phyloP scores from a whole-genome alignment of 352 stramenopile species.

The Phytophthora tentaculata region DNA sequence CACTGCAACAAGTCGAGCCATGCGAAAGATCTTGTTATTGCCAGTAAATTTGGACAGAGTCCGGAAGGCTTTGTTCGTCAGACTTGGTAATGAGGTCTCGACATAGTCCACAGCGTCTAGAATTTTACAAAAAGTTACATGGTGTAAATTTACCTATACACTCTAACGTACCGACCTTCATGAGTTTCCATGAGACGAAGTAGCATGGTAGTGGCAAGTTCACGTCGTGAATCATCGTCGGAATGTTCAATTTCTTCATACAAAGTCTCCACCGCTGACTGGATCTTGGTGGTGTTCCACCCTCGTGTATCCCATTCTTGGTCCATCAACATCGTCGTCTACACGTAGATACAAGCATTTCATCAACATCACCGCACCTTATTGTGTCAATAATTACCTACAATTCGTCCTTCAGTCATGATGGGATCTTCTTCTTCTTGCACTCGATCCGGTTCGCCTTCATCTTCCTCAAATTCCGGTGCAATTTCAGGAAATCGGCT shows the following conservation, averaged over 20 bases:
- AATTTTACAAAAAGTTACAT: neutral
- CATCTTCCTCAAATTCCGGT: constrained; percentile 33
- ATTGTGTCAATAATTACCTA: constrained; percentile 40
- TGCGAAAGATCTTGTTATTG: constrained; percentile 60
- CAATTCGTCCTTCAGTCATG: constrained; percentile 56
- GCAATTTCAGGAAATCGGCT: constrained; percentile 55
- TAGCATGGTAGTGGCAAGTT: constrained; percentile 76
- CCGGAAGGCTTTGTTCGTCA: constrained; percentile 80
- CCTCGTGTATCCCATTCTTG: constrained; percentile 81
- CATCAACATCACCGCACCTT: constrained; percentile 4
- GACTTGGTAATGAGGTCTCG: constrained; percentile 67
- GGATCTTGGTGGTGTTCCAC: constrained; percentile 71
- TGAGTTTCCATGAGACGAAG: constrained; percentile 69
- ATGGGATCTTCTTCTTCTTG: constrained; percentile 35
- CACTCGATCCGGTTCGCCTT: constrained; percentile 23
- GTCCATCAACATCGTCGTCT: constrained; percentile 81
- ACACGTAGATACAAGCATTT: neutral
- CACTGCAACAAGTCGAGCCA: constrained; percentile 55
- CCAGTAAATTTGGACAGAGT: constrained; percentile 66
- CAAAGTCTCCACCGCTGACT: constrained; percentile 65
- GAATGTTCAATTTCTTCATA: constrained; percentile 71
- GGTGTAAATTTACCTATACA: neutral
- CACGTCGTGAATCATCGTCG: constrained; percentile 44
- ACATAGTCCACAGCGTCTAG: constrained; percentile 66
- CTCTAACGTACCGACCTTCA: constrained; percentile 49